These are phyloP conservation scores for Achlya hypogyna DNA, from an alignment of 352 stramenopile genomes.

Conservation along the genomic window DNA sequence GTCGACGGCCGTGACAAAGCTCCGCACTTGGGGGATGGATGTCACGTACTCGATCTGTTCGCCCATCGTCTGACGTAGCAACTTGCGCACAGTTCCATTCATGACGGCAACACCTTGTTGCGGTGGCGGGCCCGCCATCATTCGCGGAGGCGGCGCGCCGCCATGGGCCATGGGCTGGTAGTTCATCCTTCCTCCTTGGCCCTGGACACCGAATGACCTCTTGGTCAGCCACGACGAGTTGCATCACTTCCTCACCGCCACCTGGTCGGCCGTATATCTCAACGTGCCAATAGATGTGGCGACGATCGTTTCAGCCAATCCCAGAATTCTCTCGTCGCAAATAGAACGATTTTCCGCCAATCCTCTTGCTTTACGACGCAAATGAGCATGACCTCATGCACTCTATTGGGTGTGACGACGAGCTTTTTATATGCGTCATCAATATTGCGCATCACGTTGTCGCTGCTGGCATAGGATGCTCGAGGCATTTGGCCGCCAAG, in stretches of 20 bases:
- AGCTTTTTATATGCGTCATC: no score
- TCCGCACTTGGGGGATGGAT: constrained; percentile 47
- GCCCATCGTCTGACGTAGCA: constrained; percentile 70
- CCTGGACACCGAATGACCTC: background rate
- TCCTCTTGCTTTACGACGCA: background rate
- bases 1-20: constrained; percentile 62
- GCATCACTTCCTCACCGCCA: background rate
- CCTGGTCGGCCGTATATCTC: background rate
- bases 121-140: background rate
- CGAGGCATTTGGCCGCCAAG: no score
- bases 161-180: background rate
- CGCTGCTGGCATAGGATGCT: no score
- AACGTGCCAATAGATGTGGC: background rate
- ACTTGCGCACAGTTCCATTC: constrained; percentile 35
- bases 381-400: background rate
- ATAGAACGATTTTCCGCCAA: background rate
- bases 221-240: background rate
- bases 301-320: background rate
- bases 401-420: no score
- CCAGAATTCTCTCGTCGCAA: background rate
- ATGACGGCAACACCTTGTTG: background rate
- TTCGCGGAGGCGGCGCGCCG: background rate
- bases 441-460: no score
- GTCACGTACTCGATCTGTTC: constrained; percentile 62
- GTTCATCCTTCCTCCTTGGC: constrained; percentile 13